A percentile compares a stretch with the other conserved stretches of the same genome.
Conservation (phyloP, 75 land plant species). For the Pinus tabuliformis region DNA sequence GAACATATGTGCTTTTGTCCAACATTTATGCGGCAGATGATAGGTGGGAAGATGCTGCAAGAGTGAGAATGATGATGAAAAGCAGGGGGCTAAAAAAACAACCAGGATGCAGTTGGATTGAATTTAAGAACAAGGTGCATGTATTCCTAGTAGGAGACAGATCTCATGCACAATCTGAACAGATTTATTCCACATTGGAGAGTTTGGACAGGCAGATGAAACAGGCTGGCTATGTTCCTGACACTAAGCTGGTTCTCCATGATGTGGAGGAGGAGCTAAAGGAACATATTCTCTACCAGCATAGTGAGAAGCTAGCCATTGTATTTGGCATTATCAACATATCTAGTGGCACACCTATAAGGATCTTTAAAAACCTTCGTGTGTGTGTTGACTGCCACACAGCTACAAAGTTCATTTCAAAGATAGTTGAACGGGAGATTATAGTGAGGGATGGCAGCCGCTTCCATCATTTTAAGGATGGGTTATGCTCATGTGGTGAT, state of each 20-base stretch:
- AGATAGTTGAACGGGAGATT: not conserved
- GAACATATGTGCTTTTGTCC: constrained; percentile 23
- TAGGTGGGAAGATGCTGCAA: constrained; percentile 20
- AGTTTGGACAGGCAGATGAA: constrained; percentile 1
- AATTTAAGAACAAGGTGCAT: constrained; percentile 25
- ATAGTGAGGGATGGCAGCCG: not conserved
- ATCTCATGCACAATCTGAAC: constrained; percentile 4
- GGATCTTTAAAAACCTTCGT: too few relatives aligned
- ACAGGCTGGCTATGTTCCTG: constrained; percentile 3
- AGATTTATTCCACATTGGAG: constrained; percentile 4
- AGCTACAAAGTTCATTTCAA: not conserved
- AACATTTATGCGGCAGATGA: constrained; percentile 19
- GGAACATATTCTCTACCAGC: too few relatives aligned
- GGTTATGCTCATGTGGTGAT: not conserved
- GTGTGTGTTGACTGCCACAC: not conserved
- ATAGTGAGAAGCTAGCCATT: too few relatives aligned
- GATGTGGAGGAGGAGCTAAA: too few relatives aligned
- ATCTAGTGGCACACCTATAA: too few relatives aligned
- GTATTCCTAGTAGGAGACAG: constrained; percentile 32
- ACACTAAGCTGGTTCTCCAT: too few relatives aligned
- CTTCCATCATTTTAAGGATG: not conserved
- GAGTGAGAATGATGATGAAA: constrained; percentile 8
- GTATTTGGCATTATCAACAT: too few relatives aligned
- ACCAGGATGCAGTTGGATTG: constrained; percentile 34
- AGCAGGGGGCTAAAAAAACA: constrained; percentile 8